These are phyloP conservation scores for Phytophthora tubulina DNA, from an alignment of 352 stramenopile species.

Conservation along the genomic window DNA sequence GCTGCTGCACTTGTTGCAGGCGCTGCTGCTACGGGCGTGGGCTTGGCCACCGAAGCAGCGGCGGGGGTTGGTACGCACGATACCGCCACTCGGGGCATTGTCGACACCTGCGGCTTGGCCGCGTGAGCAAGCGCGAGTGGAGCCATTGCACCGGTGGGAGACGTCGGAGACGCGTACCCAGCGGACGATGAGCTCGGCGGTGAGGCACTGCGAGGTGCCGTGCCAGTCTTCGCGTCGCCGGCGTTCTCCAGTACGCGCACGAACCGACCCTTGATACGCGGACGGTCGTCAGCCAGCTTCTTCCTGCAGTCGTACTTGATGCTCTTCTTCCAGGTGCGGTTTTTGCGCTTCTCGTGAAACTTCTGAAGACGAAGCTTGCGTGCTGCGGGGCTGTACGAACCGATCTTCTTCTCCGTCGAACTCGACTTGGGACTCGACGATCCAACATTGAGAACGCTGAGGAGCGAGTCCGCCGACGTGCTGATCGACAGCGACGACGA, in stretches of 20 bases:
- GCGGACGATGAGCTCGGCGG: slow-evolving; percentile 15
- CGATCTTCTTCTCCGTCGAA: slow-evolving; percentile 82
- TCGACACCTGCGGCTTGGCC: slow-evolving; percentile 20
- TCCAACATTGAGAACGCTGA: slow-evolving; percentile 57
- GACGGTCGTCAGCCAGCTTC: slow-evolving; percentile 96
- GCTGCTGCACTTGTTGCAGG: slow-evolving; percentile 29
- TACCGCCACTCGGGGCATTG: slow-evolving; percentile 19
- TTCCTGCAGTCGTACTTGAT: slow-evolving; percentile 99
- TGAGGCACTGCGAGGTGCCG: slow-evolving; percentile 36
- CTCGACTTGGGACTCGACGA: slow-evolving; percentile 33
- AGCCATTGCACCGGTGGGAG: slow-evolving; percentile 29
- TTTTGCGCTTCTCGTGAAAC: slow-evolving; percentile 97
- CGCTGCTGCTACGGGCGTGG: slow-evolving; percentile 23
- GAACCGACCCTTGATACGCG: slow-evolving; percentile 94
- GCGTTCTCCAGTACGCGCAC: slow-evolving; percentile 85
- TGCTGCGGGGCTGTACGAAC: slow-evolving; percentile 95
- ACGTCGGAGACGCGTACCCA: slow-evolving; percentile 47
- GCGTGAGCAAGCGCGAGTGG: slow-evolving; percentile 25
- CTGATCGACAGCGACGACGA: slow-evolving; percentile 41
- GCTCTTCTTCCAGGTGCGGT: slow-evolving; percentile 98
- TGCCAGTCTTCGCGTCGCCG: slow-evolving; percentile 52
- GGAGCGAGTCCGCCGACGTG: slow-evolving; percentile 43
- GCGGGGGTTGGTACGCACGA: slow-evolving; percentile 20
- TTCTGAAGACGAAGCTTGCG: slow-evolving; percentile 94
- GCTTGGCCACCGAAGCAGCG: slow-evolving; percentile 19